Base-by-base conservation (phyloP, 2,329 filamentous ascomycete species). In the Arthroderma sp. region DNA sequence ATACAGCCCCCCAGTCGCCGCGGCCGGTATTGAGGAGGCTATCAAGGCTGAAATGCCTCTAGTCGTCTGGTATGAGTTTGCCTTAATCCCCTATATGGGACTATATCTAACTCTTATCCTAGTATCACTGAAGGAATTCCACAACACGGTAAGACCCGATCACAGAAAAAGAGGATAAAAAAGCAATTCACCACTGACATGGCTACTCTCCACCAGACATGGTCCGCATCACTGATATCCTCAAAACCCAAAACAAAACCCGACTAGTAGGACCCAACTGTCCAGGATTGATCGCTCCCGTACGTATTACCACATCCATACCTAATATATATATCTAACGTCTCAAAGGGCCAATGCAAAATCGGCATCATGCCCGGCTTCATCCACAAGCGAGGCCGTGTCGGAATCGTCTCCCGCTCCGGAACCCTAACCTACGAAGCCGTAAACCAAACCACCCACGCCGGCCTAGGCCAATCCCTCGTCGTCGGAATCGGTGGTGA, bases 311-410 rank as follows among this genome's bases (percentile, higher is more conserved):
- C 40, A 31, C 27, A 36, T 39, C 27, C 29, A 32, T 29, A 34
- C 29, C 36, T 39, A 34, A 44, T 22, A 15, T 22, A 39, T 33
- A 36, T 5, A 30, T 44, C 8, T 42, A n/a, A 37, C 30, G 32
- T 48, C 27, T 58, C 15, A 22, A 22, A 80, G 71, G 91, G 89
- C 59, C 89, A 94, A 79, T 98, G 91, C 80, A 98, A 98, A 76
- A 96, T 98, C 63, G 91, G 91, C 65, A 98, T 98, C 73, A 96
- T 98, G 91, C 86, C 91, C 54, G 91, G 91, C 60, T 95, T 96
- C 77, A 96, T 98, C 73, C 91, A 98, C 81, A 96, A 96, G 80
- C 86, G 88, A 69, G 91, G 91, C 59, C 88, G 91, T 67, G 88
- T 98, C 64, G 91, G 91, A 63, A 96, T 98, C 68, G 91, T 98